Percentiles rank a stretch among this genome's conserved stretches.
Evolutionary conservation across 306 rosid genomes (phyloP).

Genomic region (Hippophae tibetana): DNA sequence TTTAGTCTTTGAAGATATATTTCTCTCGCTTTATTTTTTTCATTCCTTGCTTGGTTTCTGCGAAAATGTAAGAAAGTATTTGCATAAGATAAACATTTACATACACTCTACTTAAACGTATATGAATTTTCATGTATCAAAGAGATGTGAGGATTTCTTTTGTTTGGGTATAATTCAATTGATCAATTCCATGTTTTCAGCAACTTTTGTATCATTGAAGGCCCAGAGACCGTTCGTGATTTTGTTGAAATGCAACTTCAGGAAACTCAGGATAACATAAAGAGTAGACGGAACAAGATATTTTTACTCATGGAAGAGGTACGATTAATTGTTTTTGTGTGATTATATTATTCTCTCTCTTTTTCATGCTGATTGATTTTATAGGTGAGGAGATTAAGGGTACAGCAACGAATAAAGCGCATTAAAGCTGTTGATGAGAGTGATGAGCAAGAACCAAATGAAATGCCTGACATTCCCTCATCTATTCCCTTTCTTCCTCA

Average conservation of each 20-base stretch:
- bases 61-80: constrained; percentile 4
- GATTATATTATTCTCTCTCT: not conserved
- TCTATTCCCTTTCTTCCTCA: constrained; percentile 81
- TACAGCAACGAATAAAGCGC: constrained; percentile 60
- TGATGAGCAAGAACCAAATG: constrained; percentile 53
- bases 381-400: constrained; percentile 87
- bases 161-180: not conserved
- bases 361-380: constrained; percentile 4
- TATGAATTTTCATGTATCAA: not conserved
- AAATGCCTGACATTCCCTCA: constrained; percentile 89
- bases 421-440: constrained; percentile 25
- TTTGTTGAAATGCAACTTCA: constrained; percentile 81
- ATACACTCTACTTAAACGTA: not conserved
- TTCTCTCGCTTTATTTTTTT: not conserved
- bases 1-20: not conserved
- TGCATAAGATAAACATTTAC: not conserved
- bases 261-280: constrained; percentile 83
- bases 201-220: constrained; percentile 89
- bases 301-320: constrained; percentile 98
- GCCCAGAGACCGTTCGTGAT: constrained; percentile 94
- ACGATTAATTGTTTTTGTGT: not conserved
- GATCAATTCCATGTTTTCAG: constrained; percentile 18
- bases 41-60: not conserved
- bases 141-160: not conserved
- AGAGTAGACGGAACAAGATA: constrained; percentile 79